Base-by-base conservation (phyloP, 768 basidiomycete genomes). In the Termitomyces sp. region DNA sequence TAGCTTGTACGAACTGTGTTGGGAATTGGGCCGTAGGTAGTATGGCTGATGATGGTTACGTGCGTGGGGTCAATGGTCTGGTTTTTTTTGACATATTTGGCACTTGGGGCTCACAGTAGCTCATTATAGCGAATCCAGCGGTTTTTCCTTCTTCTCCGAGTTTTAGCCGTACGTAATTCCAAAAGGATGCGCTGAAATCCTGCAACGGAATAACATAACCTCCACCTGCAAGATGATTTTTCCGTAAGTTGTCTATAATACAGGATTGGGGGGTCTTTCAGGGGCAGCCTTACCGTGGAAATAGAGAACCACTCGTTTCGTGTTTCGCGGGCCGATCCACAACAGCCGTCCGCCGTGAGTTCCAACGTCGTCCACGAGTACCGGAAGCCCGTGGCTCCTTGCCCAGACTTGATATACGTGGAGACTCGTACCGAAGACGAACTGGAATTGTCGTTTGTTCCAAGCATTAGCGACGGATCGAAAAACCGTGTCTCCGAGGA, bases 281-380 rank as follows among this genome's bases (percentile, higher is more conserved):
- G 22, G 11, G n/a, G n/a, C 20, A n/a, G n/a, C 20, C 16, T 6
- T 55, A 68, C 74, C 74, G 58, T 74, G 74, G 16, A 70, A 37
- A 49, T 69, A 75, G 3, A 74, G 50, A 4, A 75, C 48, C 1
- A 76, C 71, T 18, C 67, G 62, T 6, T 71, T 72, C 0, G 66
- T 67, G 27, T 67, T 63, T 51, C 67, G 70, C 18, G 63, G 61
- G 15, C 72, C 70, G 45, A 75, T 62, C 75, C 75, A 76, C n/a
- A 74, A 36, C 18, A 76, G 55, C 34, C 66, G 60, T 24, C 68
- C 65, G 27, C 66, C 36, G 65, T 62, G 22, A 39, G 49, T 58
- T 31, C 67, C 68, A 6, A 75, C 50, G n/a, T 70, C 69, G 18
- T 74, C 73, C 33, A 72, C 61, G 8, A 54, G 34, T 2, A 48